Conservation (phyloP, 768 basidiomycete genomes). For the Strobilomyces dryophilus region DNA sequence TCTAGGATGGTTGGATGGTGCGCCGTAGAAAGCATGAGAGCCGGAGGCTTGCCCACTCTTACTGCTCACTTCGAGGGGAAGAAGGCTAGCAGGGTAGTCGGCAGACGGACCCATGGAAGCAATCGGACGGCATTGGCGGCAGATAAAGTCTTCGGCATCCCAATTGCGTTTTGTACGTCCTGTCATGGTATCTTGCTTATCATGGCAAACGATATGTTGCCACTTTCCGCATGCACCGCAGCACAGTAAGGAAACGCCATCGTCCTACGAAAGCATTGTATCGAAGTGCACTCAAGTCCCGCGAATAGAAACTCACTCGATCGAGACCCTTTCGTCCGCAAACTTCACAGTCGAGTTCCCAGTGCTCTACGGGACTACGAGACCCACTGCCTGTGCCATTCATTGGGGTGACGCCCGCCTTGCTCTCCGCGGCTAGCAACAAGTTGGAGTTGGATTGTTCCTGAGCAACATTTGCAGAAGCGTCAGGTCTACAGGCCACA, state of each 20-base stretch:
- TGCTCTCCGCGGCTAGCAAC: slow-evolving; percentile 2
- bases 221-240: slow-evolving; percentile 81
- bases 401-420: slow-evolving; percentile 4
- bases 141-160: slow-evolving; percentile 82
- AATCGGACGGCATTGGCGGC: slow-evolving; percentile 47
- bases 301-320: slow-evolving; percentile 43
- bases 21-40: slow-evolving; percentile 10
- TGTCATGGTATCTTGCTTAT: slow-evolving; percentile 57
- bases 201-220: slow-evolving; percentile 90
- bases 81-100: slow-evolving; percentile 2
- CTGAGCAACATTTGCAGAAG: neutral
- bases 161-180: slow-evolving; percentile 74
- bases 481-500: slow-evolving; percentile 8
- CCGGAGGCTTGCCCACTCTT: slow-evolving; percentile 10
- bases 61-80: slow-evolving; percentile 5
- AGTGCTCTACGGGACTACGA: slow-evolving; percentile 59
- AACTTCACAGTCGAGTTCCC: slow-evolving; percentile 88
- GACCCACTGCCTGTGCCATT: slow-evolving; percentile 41
- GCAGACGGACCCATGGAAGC: slow-evolving; percentile 9
- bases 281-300: neutral
- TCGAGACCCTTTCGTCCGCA: slow-evolving; percentile 73
- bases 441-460: neutral
- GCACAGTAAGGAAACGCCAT: slow-evolving; percentile 72
- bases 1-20: slow-evolving; percentile 15
- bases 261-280: slow-evolving; percentile 51